Conservation (phyloP, 768 basidiomycete species). For the Cyclocybe cylindracea region DNA sequence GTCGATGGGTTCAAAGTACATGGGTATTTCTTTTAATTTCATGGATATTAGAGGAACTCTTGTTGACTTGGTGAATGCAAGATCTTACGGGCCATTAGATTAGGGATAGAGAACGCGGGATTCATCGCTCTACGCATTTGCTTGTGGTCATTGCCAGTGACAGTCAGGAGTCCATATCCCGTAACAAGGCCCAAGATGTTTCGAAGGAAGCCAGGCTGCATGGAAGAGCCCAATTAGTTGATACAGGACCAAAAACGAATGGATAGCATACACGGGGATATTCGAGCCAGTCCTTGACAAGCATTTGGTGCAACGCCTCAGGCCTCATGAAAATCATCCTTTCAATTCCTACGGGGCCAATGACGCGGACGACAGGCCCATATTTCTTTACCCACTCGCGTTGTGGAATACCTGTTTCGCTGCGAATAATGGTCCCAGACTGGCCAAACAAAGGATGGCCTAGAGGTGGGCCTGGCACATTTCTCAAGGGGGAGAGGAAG, state of each 20-base stretch:
- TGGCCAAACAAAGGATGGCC: slow-evolving; percentile 36
- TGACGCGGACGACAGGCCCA: slow-evolving; percentile 24
- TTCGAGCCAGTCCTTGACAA: slow-evolving; percentile 38
- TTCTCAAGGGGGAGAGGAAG: slow-evolving; percentile 28
- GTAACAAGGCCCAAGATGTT: slow-evolving; percentile 41
- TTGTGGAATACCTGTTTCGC: slow-evolving; percentile 42
- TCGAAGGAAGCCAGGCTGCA: slow-evolving; percentile 44
- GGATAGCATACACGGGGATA: slow-evolving; percentile 36
- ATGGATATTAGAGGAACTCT: not conserved
- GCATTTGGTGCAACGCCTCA: slow-evolving; percentile 18
- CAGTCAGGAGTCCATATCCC: slow-evolving; percentile 48
- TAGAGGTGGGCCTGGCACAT: slow-evolving; percentile 26
- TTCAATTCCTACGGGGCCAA: no score
- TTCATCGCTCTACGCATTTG: slow-evolving; percentile 54
- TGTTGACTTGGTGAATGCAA: not conserved
- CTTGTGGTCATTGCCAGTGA: slow-evolving; percentile 49
- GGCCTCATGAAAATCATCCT: no score
- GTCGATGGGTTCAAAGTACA: slow-evolving; percentile 48
- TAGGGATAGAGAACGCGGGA: slow-evolving; percentile 50
- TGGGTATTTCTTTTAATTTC: slow-evolving; percentile 38
- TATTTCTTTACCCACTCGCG: slow-evolving; percentile 42
- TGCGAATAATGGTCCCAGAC: slow-evolving; percentile 34
- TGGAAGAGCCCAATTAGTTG: not conserved
- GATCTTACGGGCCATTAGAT: slow-evolving; percentile 18
- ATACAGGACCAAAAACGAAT: not conserved